Evolutionary conservation across 495 filamentous ascomycete species (phyloP).

Genomic region (Entonaema liquescens): DNA sequence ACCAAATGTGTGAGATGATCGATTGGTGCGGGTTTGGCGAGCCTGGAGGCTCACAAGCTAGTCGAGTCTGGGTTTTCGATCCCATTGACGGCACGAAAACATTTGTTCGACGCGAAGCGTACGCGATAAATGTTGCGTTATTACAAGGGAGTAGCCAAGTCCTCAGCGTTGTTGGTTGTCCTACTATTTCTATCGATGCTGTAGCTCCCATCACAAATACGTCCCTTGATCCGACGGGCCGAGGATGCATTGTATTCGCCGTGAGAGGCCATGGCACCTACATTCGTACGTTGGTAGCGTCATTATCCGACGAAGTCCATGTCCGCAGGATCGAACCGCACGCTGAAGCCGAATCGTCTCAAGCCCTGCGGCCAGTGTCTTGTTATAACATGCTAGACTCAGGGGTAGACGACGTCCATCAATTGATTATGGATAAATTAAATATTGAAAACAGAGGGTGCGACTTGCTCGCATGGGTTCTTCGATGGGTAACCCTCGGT

Average conservation of each 20-base stretch:
- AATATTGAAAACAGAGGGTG: slow-evolving; percentile 59
- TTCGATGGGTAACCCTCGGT: slow-evolving; percentile 69
- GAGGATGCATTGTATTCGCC: slow-evolving; percentile 65
- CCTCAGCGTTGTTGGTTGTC: slow-evolving; percentile 62
- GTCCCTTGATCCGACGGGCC: slow-evolving; percentile 59
- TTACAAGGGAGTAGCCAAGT: slow-evolving; percentile 49
- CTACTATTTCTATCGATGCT: slow-evolving; percentile 60
- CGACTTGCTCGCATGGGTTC: slow-evolving; percentile 70
- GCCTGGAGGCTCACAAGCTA: slow-evolving; percentile 46
- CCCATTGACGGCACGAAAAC: slow-evolving; percentile 77
- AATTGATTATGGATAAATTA: slow-evolving; percentile 57
- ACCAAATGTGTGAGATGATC: slow-evolving; percentile 69
- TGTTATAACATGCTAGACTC: slow-evolving; percentile 53
- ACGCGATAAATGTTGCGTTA: slow-evolving; percentile 61
- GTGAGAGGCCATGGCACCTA: slow-evolving; percentile 64
- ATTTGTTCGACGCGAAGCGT: slow-evolving; percentile 69
- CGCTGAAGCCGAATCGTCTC: slow-evolving; percentile 39
- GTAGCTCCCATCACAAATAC: slow-evolving; percentile 48
- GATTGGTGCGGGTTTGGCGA: slow-evolving; percentile 64
- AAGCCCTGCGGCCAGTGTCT: slow-evolving; percentile 50
- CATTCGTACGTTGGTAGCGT: slow-evolving; percentile 54
- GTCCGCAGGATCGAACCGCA: slow-evolving; percentile 38
- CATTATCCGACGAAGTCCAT: slow-evolving; percentile 14
- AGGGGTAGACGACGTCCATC: slow-evolving; percentile 54
- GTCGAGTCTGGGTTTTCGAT: slow-evolving; percentile 71